phyloP scores from a whole-genome alignment of 2,329 filamentous ascomycete species.

The Cladosporium colombiae region DNA sequence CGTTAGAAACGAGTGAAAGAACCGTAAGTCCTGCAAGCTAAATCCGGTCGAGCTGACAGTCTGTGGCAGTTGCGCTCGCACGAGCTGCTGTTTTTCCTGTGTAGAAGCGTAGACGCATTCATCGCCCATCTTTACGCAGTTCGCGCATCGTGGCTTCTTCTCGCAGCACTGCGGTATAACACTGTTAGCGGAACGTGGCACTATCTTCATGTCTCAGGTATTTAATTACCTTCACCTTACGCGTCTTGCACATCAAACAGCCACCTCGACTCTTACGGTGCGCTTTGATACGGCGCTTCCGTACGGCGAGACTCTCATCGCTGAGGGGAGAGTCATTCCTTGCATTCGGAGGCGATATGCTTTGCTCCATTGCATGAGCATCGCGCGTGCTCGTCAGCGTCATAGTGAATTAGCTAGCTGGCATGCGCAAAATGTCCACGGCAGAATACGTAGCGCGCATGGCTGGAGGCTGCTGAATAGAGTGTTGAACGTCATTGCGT shows the following conservation, averaged over 20 bases:
- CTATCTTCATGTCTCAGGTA: not conserved
- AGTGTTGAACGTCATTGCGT: conserved; percentile 84
- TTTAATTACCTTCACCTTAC: conserved; percentile 8
- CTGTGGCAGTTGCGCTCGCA: conserved; percentile 7
- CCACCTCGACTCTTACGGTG: conserved; percentile 12
- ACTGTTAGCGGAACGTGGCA: not conserved
- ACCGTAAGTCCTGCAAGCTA: conserved; percentile 2
- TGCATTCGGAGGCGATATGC: not conserved
- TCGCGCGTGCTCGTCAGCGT: no score
- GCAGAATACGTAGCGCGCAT: not conserved
- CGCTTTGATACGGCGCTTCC: conserved; percentile 9
- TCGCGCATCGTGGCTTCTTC: conserved; percentile 10
- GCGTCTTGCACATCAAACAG: conserved; percentile 16
- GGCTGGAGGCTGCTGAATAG: not conserved
- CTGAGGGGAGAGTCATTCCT: conserved; percentile 3
- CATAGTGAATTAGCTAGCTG: not conserved
- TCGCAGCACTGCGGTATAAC: conserved; percentile 2
- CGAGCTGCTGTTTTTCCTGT: not conserved
- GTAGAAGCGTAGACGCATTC: conserved; percentile 1
- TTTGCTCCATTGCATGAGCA: not conserved
- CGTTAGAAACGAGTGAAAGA: conserved; percentile 15
- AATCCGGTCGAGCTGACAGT: conserved; percentile 7
- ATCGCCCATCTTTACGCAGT: conserved; percentile 14
- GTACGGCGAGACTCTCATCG: not conserved
- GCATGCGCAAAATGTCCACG: not conserved